A percentile compares a stretch with the other conserved stretches of the same genome.
These are phyloP conservation scores for Malus hybrid DNA, from an alignment of 331 rosid species.

Conservation along the genomic window DNA sequence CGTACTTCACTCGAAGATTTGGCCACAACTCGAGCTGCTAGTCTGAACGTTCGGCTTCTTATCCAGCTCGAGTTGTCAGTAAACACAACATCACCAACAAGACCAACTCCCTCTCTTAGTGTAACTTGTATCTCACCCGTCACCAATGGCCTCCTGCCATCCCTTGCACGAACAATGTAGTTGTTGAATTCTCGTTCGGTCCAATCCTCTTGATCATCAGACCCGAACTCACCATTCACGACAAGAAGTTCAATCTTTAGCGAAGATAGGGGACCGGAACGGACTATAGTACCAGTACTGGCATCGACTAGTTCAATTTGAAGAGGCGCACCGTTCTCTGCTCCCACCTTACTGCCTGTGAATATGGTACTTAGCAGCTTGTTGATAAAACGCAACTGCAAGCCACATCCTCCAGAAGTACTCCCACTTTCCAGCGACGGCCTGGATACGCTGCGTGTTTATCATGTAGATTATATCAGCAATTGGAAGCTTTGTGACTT, in stretches of 20 bases:
- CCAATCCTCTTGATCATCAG: slow-evolving; percentile 47
- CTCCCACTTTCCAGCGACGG: slow-evolving; percentile 15
- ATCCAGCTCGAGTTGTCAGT: slow-evolving; percentile 81
- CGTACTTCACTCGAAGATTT: background rate
- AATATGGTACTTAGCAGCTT: no score
- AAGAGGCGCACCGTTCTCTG: no score
- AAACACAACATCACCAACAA: slow-evolving; percentile 16
- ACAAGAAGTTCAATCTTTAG: no score
- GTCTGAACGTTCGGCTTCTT: slow-evolving; percentile 40
- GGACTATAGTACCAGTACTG: no score
- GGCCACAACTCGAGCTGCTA: slow-evolving; percentile 47
- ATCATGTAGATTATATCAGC: no score
- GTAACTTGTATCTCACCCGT: slow-evolving; percentile 36
- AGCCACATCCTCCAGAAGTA: slow-evolving; percentile 33
- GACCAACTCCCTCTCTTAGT: slow-evolving; percentile 44
- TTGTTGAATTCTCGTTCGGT: slow-evolving; percentile 39
- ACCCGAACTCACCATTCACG: no score
- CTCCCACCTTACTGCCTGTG: no score
- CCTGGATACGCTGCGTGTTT: slow-evolving; percentile 1
- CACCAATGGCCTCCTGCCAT: slow-evolving; percentile 52
- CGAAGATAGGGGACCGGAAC: no score
- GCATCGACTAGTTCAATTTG: no score
- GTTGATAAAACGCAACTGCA: slow-evolving; percentile 19
- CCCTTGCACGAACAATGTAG: slow-evolving; percentile 36
- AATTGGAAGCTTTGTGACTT: background rate